Conservation (phyloP, 441 rosid genomes). For the Gossypium schwendimanii region DNA sequence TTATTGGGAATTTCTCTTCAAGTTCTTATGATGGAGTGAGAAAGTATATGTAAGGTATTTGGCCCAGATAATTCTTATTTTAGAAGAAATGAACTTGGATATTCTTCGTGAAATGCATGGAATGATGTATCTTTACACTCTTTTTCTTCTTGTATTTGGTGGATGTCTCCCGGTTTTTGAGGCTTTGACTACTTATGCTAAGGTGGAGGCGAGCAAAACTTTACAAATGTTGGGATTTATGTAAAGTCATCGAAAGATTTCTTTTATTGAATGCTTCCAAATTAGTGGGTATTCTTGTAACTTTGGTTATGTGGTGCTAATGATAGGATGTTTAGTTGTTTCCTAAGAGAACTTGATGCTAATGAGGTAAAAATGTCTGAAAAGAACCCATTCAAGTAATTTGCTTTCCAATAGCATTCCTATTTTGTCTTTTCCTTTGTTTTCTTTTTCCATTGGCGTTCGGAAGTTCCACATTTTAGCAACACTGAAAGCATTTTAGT, state of each 20-base stretch:
- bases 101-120: not conserved
- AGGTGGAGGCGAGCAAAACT: not conserved
- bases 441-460: not conserved
- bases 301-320: not conserved
- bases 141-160: not conserved
- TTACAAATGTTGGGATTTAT: not conserved
- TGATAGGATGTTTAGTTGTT: not conserved
- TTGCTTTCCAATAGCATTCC: not conserved
- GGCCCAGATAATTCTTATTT: slow-evolving; percentile 1
- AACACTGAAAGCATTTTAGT: not conserved
- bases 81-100: not conserved
- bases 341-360: not conserved
- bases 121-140: not conserved
- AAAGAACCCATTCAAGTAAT: not conserved
- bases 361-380: not conserved
- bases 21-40: not conserved
- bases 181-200: not conserved
- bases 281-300: not conserved
- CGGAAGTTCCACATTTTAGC: not conserved
- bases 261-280: not conserved
- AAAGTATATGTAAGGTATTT: not conserved
- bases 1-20: not conserved
- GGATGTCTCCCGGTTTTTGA: not conserved
- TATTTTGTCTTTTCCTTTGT: not conserved
- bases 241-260: not conserved